A percentile compares a stretch with the other conserved stretches of the same genome.
Conservation (phyloP, 202 grass and related monocot genomes). For the Setaria viridis region DNA sequence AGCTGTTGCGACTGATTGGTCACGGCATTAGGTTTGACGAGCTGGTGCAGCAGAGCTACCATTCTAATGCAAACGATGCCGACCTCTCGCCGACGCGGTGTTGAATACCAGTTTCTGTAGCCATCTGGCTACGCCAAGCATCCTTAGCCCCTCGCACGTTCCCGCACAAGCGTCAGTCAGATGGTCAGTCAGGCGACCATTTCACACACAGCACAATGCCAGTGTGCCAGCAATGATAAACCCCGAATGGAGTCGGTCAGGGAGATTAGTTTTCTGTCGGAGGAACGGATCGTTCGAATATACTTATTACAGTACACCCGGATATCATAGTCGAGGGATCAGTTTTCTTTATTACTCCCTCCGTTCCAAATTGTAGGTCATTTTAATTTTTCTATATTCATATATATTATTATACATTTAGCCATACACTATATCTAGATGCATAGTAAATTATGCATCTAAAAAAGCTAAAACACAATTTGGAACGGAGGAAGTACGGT, state of each 20-base stretch:
- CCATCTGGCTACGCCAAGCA: neutral
- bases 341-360: neutral
- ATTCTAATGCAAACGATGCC: conserved; percentile 6
- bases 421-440: no score
- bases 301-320: no score
- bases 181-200: neutral
- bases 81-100: conserved; percentile 46
- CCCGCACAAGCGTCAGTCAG: neutral
- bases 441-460: no score
- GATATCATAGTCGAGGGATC: neutral
- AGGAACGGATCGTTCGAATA: neutral
- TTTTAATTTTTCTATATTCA: no score
- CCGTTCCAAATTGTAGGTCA: no score
- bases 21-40: conserved; percentile 27
- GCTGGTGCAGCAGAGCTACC: neutral
- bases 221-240: conserved; percentile 6
- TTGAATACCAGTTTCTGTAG: conserved; percentile 14
- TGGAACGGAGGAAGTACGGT: no score
- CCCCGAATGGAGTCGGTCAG: neutral
- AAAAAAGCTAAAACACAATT: no score
- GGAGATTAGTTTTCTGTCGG: neutral
- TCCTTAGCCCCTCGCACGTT: conserved; percentile 20
- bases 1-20: neutral
- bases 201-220: neutral
- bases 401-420: no score